Base-by-base conservation (phyloP, 441 rosid genomes). In the Croton laevigatus region DNA sequence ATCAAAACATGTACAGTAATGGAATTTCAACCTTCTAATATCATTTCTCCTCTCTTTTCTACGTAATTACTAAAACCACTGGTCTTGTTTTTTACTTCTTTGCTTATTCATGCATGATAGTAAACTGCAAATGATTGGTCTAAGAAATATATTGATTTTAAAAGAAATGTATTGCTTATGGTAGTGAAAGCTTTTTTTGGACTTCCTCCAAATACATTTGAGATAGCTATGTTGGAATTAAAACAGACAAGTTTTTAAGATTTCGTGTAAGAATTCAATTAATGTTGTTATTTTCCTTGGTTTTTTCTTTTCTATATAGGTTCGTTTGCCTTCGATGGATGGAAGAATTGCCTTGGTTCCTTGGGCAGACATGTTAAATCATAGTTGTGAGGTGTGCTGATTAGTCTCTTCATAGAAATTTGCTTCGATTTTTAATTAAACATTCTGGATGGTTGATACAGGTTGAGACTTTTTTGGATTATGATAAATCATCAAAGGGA, bases 341-440 rank as follows among this genome's bases (percentile, higher is more conserved):
- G 97, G 87, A 80, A 89, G 78, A 78, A 94, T 95, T 79, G 98
- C 97, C 63, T 80, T 92, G 93, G 93, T 92, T 80, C 99, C 99
- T 60, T 95, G 98, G 99, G 99, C 98, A 71, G 99, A 92, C 75
- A 95, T 95, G 99, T 85, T 95, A 75, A 95, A 95, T 76, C 98
- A 95, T 77, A 92, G 88, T 70, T 90, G 96, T 82, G 97, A 92
- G 91, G 98, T 91, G 81, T 70, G 71, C 68, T 44, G 63, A 49
- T 49, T 37, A 45, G 53, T 77, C 46, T 12, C 20, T 60, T 69
- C 5, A 60, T 22, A 19, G 51, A 72, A 58, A 27, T 60, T 49
- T 63, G 51, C 58, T 63, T 42, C 65, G 22, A 13, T 19, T 63
- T 73, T 34, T 71, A 69, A 54, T 70, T 45, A 54, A 54, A 27